Conservation (phyloP, 768 basidiomycete species). For the Leucosporidium scottii region DNA sequence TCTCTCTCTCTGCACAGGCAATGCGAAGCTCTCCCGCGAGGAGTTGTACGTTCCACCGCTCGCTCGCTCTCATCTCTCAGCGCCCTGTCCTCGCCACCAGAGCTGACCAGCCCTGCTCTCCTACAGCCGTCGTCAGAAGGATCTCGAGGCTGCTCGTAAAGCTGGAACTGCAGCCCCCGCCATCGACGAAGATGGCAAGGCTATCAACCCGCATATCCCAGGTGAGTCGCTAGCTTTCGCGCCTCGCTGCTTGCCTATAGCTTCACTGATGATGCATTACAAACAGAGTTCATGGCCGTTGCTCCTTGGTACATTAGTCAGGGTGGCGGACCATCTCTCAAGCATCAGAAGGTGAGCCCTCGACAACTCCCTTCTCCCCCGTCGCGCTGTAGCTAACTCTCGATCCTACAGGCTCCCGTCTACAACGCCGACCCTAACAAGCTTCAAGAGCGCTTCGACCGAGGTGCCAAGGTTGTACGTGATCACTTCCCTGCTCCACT, state of each 20-base stretch:
- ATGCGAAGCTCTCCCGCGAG: slow-evolving; percentile 27
- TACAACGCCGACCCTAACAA: slow-evolving; percentile 56
- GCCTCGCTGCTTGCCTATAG: neutral
- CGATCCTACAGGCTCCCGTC: slow-evolving; percentile 39
- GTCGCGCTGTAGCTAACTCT: too few species aligned
- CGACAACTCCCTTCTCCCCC: slow-evolving; percentile 38
- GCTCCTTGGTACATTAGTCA: slow-evolving; percentile 98
- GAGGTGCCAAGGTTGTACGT: slow-evolving; percentile 58
- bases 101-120: neutral
- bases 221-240: slow-evolving; percentile 51
- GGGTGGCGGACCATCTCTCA: slow-evolving; percentile 74
- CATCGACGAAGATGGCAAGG: slow-evolving; percentile 84
- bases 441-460: slow-evolving; percentile 85
- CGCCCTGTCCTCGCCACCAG: neutral
- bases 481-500: neutral
- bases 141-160: slow-evolving; percentile 95
- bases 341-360: slow-evolving; percentile 66
- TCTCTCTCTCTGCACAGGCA: neutral
- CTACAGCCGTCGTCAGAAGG: slow-evolving; percentile 50
- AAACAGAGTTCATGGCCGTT: slow-evolving; percentile 88
- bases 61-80: neutral
- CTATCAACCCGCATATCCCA: slow-evolving; percentile 98
- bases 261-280: neutral
- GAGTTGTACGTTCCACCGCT: slow-evolving; percentile 16
- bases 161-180: slow-evolving; percentile 96